Percentiles rank a stretch among this genome's conserved stretches.
Evolutionary conservation across 305 asterid genomes (phyloP).

Genomic region (Fraxinus floribunda): DNA sequence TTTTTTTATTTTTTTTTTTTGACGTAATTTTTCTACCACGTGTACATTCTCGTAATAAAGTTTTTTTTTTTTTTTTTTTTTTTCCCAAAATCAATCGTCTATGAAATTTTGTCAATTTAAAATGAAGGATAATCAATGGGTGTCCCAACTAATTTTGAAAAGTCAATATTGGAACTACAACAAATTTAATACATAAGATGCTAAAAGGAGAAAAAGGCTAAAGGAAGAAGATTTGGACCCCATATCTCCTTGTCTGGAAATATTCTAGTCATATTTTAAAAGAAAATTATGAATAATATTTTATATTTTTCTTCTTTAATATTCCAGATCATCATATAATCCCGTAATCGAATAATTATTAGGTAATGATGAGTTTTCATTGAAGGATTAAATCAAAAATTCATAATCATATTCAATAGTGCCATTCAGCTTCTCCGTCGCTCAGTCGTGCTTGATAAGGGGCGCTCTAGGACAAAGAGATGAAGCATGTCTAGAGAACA

Average conservation of each 20-base stretch:
- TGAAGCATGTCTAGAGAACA: not conserved
- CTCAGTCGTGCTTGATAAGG: not conserved
- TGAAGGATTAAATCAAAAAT: not conserved
- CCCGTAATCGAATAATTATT: not conserved
- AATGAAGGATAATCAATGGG: not conserved
- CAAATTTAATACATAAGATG: not conserved
- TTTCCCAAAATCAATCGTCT: not conserved
- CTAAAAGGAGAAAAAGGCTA: not conserved
- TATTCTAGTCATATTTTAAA: not conserved
- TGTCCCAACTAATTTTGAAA: not conserved
- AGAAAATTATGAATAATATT: not conserved
- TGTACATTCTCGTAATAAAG: too few relatives aligned
- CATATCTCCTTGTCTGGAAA: not conserved
- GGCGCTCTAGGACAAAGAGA: too few relatives aligned
- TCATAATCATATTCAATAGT: not conserved
- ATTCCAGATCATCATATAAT: not conserved
- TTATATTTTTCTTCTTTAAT: not conserved
- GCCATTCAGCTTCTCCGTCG: too few relatives aligned
- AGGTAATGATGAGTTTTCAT: not conserved
- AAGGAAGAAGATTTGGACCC: not conserved
- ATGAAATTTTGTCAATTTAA: not conserved
- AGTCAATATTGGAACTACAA: not conserved
- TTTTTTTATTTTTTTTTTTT: too few relatives aligned
- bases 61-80: too few relatives aligned
- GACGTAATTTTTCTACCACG: too few relatives aligned